These are phyloP conservation scores for Candida hungchunana DNA, from an alignment of 805 yeast genomes.

Conservation along the genomic window DNA sequence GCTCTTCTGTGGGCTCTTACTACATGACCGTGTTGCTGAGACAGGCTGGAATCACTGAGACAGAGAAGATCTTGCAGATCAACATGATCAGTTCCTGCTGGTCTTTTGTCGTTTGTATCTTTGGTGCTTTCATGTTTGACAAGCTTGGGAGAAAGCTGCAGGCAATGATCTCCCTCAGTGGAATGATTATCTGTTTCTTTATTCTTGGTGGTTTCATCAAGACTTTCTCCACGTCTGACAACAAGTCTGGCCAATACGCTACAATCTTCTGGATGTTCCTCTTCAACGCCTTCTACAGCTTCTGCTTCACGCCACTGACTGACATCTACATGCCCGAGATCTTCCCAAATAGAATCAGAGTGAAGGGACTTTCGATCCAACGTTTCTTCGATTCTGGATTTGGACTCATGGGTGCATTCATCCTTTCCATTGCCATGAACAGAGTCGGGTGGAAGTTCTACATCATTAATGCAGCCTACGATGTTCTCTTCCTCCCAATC, in stretches of 20 bases:
- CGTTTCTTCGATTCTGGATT: constrained; percentile 14
- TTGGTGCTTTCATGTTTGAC: constrained; percentile 10
- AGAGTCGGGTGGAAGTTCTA: constrained; percentile 27
- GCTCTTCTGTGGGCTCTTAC: constrained; percentile 13
- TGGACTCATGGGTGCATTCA: constrained; percentile 11
- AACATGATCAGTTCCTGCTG: constrained; percentile 25
- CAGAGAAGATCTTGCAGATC: constrained; percentile 36
- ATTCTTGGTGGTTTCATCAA: constrained; percentile 14
- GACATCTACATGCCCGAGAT: constrained; percentile 13
- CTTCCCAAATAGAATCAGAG: constrained; percentile 10
- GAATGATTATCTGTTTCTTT: constrained; percentile 13
- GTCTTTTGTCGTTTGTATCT: constrained; percentile 7
- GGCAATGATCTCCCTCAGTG: constrained; percentile 6
- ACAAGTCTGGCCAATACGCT: constrained; percentile 14
- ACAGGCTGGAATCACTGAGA: constrained; percentile 37
- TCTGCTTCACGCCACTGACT: constrained; percentile 13
- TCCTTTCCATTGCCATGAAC: constrained; percentile 26
- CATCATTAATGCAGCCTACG: constrained; percentile 23
- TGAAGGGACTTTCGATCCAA: constrained; percentile 4
- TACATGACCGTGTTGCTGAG: constrained; percentile 10
- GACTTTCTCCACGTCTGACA: constrained; percentile 4
- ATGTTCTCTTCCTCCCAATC: constrained; percentile 22
- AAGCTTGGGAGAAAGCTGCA: constrained; percentile 11
- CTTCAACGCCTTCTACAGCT: constrained; percentile 15
- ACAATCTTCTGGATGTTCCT: constrained; percentile 17